phyloP scores from a whole-genome alignment of 257 asterid species.

The Penstemon barbatus region DNA sequence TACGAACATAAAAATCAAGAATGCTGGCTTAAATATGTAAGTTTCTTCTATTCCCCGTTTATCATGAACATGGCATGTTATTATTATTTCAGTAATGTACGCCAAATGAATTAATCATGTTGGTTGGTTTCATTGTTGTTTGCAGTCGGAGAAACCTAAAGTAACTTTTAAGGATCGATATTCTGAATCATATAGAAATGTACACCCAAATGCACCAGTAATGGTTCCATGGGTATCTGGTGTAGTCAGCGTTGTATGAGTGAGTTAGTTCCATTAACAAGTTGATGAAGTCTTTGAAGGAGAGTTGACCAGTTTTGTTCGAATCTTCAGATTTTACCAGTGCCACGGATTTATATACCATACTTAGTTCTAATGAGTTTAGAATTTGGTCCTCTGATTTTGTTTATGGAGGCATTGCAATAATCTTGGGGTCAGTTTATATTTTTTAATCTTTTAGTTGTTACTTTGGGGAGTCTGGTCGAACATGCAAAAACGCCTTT shows the following conservation, averaged over 20 bases:
- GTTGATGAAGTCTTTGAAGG: too few species aligned
- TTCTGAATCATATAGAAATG: slow-evolving; percentile 65
- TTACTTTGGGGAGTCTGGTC: too few species aligned
- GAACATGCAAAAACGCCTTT: slow-evolving; percentile 14
- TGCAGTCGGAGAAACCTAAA: slow-evolving; percentile 82
- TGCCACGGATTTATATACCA: too few species aligned
- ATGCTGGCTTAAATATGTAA: slow-evolving; percentile 95
- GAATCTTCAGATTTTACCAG: too few species aligned
- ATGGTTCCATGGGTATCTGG: slow-evolving; percentile 92
- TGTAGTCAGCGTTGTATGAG: slow-evolving; percentile 41
- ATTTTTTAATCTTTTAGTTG: too few species aligned
- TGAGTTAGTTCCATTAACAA: slow-evolving; percentile 20
- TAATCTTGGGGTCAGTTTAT: too few species aligned
- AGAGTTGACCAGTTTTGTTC: too few species aligned
- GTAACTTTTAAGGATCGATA: slow-evolving; percentile 69
- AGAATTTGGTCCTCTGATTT: too few species aligned
- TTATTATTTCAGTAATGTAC: too few species aligned
- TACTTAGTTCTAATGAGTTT: too few species aligned
- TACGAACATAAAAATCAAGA: slow-evolving; percentile 79
- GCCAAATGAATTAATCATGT: background rate
- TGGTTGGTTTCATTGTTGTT: background rate
- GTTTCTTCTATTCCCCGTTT: slow-evolving; percentile 18
- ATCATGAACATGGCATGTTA: background rate
- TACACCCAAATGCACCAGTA: slow-evolving; percentile 77
- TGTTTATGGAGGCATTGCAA: too few species aligned